phyloP scores from a whole-genome alignment of 1,284 basidiomycete species.

The Wolfiporia cocos region DNA sequence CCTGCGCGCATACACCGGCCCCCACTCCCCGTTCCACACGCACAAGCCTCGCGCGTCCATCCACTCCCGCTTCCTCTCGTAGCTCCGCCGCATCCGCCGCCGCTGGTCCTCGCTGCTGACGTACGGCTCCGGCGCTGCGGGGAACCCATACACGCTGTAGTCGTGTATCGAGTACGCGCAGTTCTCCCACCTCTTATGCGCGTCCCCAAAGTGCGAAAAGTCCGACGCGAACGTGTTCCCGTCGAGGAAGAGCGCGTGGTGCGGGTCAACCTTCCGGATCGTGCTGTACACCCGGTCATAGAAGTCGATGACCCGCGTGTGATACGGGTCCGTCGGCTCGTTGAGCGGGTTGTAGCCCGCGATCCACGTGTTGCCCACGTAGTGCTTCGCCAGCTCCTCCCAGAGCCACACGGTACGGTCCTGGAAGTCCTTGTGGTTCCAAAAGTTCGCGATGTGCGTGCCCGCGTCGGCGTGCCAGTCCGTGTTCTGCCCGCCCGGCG shows the following conservation, averaged over 20 bases:
- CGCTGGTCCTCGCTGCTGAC: slow-evolving; percentile 47
- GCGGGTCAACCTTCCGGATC: slow-evolving; percentile 57
- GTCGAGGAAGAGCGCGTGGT: slow-evolving; percentile 64
- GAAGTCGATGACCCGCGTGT: slow-evolving; percentile 46
- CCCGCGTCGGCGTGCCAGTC: slow-evolving; percentile 52
- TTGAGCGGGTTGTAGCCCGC: slow-evolving; percentile 73
- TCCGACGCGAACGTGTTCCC: slow-evolving; percentile 76
- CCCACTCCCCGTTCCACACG: slow-evolving; percentile 78
- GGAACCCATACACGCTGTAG: slow-evolving; percentile 68
- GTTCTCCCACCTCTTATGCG: slow-evolving; percentile 50
- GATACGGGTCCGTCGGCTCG: slow-evolving; percentile 63
- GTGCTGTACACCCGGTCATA: slow-evolving; percentile 62
- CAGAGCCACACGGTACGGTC: slow-evolving; percentile 67
- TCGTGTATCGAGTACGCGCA: slow-evolving; percentile 76
- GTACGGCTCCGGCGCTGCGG: slow-evolving; percentile 54
- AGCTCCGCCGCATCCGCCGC: slow-evolving; percentile 43
- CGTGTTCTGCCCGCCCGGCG: slow-evolving; percentile 53
- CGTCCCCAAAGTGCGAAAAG: slow-evolving; percentile 64
- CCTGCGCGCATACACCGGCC: slow-evolving; percentile 55
- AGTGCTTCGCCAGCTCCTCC: slow-evolving; percentile 60
- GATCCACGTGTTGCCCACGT: slow-evolving; percentile 48
- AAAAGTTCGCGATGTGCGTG: slow-evolving; percentile 55
- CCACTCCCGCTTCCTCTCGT: slow-evolving; percentile 64
- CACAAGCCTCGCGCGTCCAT: slow-evolving; percentile 59
- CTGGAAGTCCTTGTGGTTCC: slow-evolving; percentile 74